Evolutionary conservation across 805 yeast species (phyloP).

Genomic region (Suhomyces emberorum): DNA sequence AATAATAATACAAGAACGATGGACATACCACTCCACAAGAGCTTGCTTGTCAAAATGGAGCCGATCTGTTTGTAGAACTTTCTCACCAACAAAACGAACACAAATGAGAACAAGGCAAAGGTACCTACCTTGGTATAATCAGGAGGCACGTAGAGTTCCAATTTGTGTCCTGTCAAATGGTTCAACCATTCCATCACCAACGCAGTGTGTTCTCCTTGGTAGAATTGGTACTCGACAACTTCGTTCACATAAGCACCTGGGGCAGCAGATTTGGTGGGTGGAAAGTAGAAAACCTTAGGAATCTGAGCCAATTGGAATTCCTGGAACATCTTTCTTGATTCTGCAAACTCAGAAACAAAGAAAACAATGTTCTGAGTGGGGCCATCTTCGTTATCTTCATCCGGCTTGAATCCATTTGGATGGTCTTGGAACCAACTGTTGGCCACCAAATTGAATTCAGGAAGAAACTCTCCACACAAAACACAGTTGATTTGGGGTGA

Average conservation of each 20-base stretch:
- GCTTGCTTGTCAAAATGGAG: conserved; percentile 45
- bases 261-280: conserved; percentile 43
- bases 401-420: conserved; percentile 39
- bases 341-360: conserved; percentile 68
- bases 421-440: conserved; percentile 53
- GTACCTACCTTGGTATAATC: conserved; percentile 40
- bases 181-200: conserved; percentile 37
- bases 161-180: conserved; percentile 29
- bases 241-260: conserved; percentile 26
- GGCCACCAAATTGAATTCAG: conserved; percentile 60
- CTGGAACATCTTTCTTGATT: conserved; percentile 51
- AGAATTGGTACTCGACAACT: conserved; percentile 43
- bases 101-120: conserved; percentile 33
- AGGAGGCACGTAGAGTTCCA: conserved; percentile 38
- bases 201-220: conserved; percentile 41
- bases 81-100: conserved; percentile 22
- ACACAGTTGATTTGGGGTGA: conserved; percentile 72
- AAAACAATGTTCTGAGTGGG: conserved; percentile 49
- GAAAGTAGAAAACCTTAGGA: conserved; percentile 68
- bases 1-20: conserved; percentile 66
- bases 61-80: conserved; percentile 31
- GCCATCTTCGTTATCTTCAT: conserved; percentile 37
- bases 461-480: conserved; percentile 67
- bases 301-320: conserved; percentile 62
- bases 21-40: conserved; percentile 70